Conservation (phyloP, 495 filamentous ascomycete genomes). For the Cetradonia linearis region DNA sequence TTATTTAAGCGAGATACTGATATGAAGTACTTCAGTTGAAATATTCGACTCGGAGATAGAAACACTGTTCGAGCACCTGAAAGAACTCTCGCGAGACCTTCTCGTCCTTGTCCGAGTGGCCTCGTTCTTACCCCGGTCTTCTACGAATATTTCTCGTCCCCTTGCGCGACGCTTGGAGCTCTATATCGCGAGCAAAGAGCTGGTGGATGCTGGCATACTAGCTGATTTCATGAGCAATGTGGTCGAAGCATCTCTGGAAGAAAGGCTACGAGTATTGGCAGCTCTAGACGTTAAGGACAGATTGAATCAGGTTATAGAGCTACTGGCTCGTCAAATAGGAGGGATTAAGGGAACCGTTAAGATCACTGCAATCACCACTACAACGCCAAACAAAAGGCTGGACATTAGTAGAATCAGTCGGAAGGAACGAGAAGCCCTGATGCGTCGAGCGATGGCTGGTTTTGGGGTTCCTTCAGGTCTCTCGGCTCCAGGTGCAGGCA, state of each 20-base stretch:
- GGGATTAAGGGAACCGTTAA: constrained; percentile 73
- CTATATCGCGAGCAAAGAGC: constrained; percentile 67
- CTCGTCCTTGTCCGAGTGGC: constrained; percentile 68
- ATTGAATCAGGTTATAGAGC: constrained; percentile 65
- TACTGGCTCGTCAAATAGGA: constrained; percentile 68
- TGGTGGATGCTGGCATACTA: constrained; percentile 70
- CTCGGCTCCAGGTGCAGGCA: constrained; percentile 36
- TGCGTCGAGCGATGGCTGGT: constrained; percentile 39
- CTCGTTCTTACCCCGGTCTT: constrained; percentile 55
- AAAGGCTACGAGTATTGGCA: constrained; percentile 75
- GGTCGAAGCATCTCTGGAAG: constrained; percentile 72
- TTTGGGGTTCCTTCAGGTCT: constrained; percentile 43
- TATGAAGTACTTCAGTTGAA: constrained; percentile 30
- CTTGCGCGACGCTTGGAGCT: constrained; percentile 74
- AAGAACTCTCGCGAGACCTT: constrained; percentile 73
- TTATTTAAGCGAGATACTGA: constrained; percentile 17
- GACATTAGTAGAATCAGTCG: constrained; percentile 45
- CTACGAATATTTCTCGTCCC: constrained; percentile 63
- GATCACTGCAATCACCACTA: constrained; percentile 59
- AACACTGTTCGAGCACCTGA: constrained; percentile 66
- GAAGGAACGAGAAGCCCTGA: constrained; percentile 43
- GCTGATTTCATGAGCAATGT: constrained; percentile 96
- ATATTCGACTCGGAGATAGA: constrained; percentile 47
- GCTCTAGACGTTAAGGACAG: constrained; percentile 67
- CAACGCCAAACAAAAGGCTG: constrained; percentile 42